Percentiles rank a stretch among this genome's conserved stretches.
phyloP scores from a whole-genome alignment of 2,329 filamentous ascomycete species.

The Metarhizium robertsii region DNA sequence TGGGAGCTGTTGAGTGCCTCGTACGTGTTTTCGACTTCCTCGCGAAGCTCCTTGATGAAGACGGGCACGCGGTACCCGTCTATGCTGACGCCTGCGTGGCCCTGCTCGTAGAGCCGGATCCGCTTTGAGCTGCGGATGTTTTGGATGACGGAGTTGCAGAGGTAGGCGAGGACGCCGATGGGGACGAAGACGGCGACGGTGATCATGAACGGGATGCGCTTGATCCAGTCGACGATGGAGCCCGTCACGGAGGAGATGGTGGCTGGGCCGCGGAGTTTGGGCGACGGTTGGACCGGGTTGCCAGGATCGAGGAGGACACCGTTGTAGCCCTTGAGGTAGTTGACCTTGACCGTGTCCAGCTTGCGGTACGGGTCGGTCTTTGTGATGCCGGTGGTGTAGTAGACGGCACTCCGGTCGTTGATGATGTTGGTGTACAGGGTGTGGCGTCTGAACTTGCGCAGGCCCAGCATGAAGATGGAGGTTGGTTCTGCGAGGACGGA shows the following conservation, averaged over 20 bases:
- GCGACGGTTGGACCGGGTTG: slow-evolving; percentile 46
- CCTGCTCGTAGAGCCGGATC: slow-evolving; percentile 66
- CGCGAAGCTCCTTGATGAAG: slow-evolving; percentile 64
- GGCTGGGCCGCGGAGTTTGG: slow-evolving; percentile 17
- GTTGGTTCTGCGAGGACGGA: slow-evolving; percentile 72
- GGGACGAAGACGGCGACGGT: slow-evolving; percentile 64
- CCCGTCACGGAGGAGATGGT: slow-evolving; percentile 24
- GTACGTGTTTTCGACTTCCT: slow-evolving; percentile 68
- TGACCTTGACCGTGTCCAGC: slow-evolving; percentile 56
- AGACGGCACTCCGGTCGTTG: slow-evolving; percentile 74
- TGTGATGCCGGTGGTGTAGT: slow-evolving; percentile 74
- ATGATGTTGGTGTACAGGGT: slow-evolving; percentile 78
- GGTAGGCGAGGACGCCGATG: slow-evolving; percentile 59
- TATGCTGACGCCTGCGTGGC: slow-evolving; percentile 57
- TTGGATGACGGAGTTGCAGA: slow-evolving; percentile 70
- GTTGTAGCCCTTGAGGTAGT: slow-evolving; percentile 65
- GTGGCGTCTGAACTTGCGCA: slow-evolving; percentile 66
- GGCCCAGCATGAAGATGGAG: slow-evolving; percentile 75
- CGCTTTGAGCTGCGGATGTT: slow-evolving; percentile 64
- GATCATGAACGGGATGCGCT: slow-evolving; percentile 52
- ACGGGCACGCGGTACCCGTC: slow-evolving; percentile 67
- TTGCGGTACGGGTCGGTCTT: slow-evolving; percentile 70
- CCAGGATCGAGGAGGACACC: slow-evolving; percentile 64
- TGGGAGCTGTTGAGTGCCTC: slow-evolving; percentile 63
- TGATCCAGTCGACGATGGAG: slow-evolving; percentile 27